Evolutionary conservation across 441 rosid genomes (phyloP).

Genomic region (Gossypium trilobum): DNA sequence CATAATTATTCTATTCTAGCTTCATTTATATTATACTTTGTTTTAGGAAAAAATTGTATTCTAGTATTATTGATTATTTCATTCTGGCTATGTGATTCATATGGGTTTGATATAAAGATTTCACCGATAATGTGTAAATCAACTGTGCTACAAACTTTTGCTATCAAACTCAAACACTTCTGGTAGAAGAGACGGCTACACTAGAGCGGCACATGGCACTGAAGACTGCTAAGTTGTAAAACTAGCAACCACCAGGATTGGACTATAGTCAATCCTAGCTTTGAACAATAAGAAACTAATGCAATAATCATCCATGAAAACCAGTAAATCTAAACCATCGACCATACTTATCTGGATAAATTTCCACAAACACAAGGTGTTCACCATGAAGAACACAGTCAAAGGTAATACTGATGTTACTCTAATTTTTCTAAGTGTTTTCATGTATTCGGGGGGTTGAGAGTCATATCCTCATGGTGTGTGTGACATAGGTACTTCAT

Average conservation of each 20-base stretch:
- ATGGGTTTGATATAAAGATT: neutral
- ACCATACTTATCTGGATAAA: neutral
- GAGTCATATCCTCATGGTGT: neutral
- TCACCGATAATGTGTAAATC: neutral
- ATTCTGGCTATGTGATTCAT: neutral
- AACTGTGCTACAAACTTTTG: neutral
- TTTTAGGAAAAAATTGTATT: neutral
- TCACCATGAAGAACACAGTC: neutral
- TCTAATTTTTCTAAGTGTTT: neutral
- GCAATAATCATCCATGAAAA: neutral
- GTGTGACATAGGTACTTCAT: too few species aligned
- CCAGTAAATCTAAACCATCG: neutral
- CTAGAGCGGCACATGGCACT: neutral
- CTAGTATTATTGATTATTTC: neutral
- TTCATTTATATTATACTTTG: neutral
- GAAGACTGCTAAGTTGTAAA: neutral
- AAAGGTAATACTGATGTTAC: neutral
- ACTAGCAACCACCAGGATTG: neutral
- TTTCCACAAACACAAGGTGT: neutral
- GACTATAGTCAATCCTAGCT: neutral
- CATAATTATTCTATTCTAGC: neutral
- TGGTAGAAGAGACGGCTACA: neutral
- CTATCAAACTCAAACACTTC: neutral
- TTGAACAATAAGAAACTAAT: neutral
- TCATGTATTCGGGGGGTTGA: neutral